Base-by-base conservation (phyloP, 1,284 basidiomycete genomes). In the Sphaerobolus stellatus region DNA sequence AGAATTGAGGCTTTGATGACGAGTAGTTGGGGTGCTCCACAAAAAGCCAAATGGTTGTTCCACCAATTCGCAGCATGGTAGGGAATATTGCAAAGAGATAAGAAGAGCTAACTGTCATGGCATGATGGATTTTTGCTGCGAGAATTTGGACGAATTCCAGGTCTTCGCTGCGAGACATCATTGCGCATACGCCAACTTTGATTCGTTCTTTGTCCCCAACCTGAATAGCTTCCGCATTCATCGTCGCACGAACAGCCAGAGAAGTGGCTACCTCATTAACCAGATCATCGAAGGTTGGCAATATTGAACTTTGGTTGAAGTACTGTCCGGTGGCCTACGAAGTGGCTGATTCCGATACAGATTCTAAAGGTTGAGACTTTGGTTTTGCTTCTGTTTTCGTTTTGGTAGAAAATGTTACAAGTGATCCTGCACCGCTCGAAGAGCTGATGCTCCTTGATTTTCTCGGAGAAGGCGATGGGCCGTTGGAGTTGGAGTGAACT, bases 1-100 rank as follows among this genome's bases (percentile, higher is more conserved):
- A 89, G 78, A 14, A 86, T 73, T n/a, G 79, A 74, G 1, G 85
- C 84, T 24, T 85, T 80, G 53, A 83, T 77, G 20, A 88, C 75
- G 50, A 80, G 76, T 6, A 77, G 75, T 9, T 74, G 69, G 1
- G 77, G 75, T 9, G 83, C 81, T 16, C 79, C 78, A 53, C 77
- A 78, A 56, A 89, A 73, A 56, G 87, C 70, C 5, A 89, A 68
- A 78, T 74, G 52, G 75, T 77, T 41, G 67, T 58, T 54, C 66
- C 54, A n/a, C 56, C 57, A 20, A 64, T 62, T 44, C 58, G 48
- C 7, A 57, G 59, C 18, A 62, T 55, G 9, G 60, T 64, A 46
- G 33, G 61, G 4, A 75, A 78, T 57, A 88, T 63, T 14, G 79
- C 77, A 61, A 88, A 84, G 47, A 89, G 75, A 65, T 82, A 80